These are phyloP conservation scores for Coemansia sp. DNA, from an alignment of 192 early-diverging fungal genomes.

Conservation along the genomic window DNA sequence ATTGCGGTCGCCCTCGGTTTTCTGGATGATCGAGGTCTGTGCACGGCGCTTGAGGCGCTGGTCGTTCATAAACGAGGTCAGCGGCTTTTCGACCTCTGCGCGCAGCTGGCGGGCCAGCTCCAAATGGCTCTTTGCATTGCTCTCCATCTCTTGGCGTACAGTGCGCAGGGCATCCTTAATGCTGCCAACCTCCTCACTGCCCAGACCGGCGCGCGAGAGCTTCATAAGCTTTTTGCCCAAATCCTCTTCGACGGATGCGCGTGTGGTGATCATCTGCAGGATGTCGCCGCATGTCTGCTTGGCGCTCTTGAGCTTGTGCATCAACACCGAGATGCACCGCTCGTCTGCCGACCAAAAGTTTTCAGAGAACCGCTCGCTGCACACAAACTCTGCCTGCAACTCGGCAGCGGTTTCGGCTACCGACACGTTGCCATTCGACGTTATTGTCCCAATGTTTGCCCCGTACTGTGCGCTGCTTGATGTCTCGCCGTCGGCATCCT, in stretches of 20 bases:
- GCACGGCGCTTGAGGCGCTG: constrained; percentile 64
- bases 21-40: constrained; percentile 45
- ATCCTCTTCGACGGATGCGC: constrained; percentile 67
- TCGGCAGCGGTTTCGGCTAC: constrained; percentile 17
- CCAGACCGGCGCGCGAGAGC: constrained; percentile 56
- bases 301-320: constrained; percentile 62
- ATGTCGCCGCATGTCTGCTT: constrained; percentile 70
- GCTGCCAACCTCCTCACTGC: constrained; percentile 66
- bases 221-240: constrained; percentile 65
- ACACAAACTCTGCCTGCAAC: constrained; percentile 32
- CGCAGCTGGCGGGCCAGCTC: constrained; percentile 63
- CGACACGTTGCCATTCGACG: constrained; percentile 10
- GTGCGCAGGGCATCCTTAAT: constrained; percentile 57
- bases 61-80: constrained; percentile 59
- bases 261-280: constrained; percentile 54
- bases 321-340: constrained; percentile 63
- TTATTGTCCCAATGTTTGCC: constrained; percentile 5
- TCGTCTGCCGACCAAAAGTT: constrained; percentile 57
- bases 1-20: constrained; percentile 47
- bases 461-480: neutral
- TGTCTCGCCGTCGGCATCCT: neutral
- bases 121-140: constrained; percentile 58
- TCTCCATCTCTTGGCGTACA: constrained; percentile 60
- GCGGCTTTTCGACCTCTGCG: constrained; percentile 56
- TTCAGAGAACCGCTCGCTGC: constrained; percentile 30